A percentile compares a stretch with the other conserved stretches of the same genome.
Evolutionary conservation across 768 basidiomycete species (phyloP).

Genomic region (Rhizopogon roseolus): DNA sequence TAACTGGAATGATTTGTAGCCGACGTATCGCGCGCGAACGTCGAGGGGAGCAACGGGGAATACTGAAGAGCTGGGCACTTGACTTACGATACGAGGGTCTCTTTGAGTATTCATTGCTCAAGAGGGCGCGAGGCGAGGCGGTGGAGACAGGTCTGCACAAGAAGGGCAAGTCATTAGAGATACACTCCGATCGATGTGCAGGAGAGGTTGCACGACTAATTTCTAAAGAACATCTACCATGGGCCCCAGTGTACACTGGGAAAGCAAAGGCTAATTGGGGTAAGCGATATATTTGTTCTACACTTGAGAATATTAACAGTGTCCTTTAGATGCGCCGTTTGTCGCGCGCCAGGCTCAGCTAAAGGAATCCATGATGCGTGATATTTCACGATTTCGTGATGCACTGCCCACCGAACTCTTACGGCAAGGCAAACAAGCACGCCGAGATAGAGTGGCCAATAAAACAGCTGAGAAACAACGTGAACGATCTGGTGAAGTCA

Average conservation of each 20-base stretch:
- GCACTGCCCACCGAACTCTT: slow-evolving; percentile 48
- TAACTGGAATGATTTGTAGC: slow-evolving; percentile 63
- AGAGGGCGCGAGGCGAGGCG: background rate
- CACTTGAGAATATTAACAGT: background rate
- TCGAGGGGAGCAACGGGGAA: slow-evolving; percentile 34
- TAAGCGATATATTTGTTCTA: background rate
- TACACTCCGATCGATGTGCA: background rate
- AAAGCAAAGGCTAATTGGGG: background rate
- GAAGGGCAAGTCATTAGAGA: background rate
- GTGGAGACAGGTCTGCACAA: background rate
- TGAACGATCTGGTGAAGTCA: slow-evolving; percentile 61
- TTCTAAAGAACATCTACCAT: background rate
- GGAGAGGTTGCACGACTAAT: background rate
- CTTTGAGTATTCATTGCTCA: slow-evolving; percentile 31
- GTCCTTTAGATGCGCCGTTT: background rate
- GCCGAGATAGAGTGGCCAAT: slow-evolving; percentile 55
- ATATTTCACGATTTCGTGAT: slow-evolving; percentile 35
- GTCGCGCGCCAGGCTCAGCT: slow-evolving; percentile 13
- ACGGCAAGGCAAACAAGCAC: slow-evolving; percentile 47
- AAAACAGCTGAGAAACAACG: slow-evolving; percentile 58
- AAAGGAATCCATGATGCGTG: slow-evolving; percentile 30
- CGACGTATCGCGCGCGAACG: slow-evolving; percentile 40
- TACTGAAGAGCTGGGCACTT: slow-evolving; percentile 27
- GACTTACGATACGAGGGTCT: slow-evolving; percentile 31
- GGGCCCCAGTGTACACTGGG: background rate